Percentiles rank a stretch among this genome's conserved stretches.
Evolutionary conservation across 345 rosid species (phyloP).

Genomic region (Cardamine resedifolia): DNA sequence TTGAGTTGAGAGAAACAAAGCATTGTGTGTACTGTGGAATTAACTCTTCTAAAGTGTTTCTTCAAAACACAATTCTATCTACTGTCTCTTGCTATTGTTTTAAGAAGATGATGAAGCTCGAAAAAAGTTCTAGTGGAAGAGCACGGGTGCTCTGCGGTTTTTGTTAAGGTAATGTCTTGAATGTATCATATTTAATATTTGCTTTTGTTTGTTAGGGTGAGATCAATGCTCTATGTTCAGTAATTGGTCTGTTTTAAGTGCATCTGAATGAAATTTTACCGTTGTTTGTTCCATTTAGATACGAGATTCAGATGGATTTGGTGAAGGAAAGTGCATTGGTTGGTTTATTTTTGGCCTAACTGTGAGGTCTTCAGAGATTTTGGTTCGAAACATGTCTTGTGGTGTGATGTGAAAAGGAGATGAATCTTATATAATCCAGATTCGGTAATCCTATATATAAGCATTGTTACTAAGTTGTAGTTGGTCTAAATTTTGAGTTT

Average conservation of each 20-base stretch:
- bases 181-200: not conserved
- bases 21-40: conserved; percentile 14
- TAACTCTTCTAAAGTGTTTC: conserved; percentile 6
- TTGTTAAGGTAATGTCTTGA: not conserved
- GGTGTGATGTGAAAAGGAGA: not conserved
- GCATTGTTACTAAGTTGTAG: not conserved
- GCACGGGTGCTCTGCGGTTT: not conserved
- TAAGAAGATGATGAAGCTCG: not conserved
- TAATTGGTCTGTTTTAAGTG: too few relatives aligned
- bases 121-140: not conserved
- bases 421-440: not conserved
- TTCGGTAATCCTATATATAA: not conserved
- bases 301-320: not conserved
- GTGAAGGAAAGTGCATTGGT: not conserved
- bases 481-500: not conserved
- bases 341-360: not conserved
- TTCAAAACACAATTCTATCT: conserved; percentile 2
- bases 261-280: not conserved
- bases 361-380: not conserved
- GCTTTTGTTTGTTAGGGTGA: not conserved
- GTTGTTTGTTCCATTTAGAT: not conserved
- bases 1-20: conserved; percentile 11
- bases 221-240: not conserved
- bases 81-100: conserved; percentile 2
- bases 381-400: not conserved